Conservation (phyloP, 108 stramenopile genomes). For the Fistulifera pelliculosa region DNA sequence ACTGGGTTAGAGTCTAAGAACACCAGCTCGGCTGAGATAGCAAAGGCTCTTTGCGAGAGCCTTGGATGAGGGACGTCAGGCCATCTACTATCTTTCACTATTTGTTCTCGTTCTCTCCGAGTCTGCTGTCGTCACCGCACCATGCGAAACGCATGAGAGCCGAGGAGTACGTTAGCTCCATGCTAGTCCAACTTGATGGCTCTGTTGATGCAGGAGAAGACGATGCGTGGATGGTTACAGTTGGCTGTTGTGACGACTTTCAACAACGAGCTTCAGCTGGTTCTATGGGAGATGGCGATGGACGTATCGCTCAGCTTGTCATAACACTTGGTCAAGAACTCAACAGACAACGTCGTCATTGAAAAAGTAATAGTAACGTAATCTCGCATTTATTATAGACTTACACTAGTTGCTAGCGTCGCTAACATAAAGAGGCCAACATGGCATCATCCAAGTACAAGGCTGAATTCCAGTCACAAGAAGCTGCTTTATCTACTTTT, state of each 20-base stretch:
- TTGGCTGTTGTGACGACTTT: slow-evolving; percentile 83
- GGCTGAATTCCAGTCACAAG: slow-evolving; percentile 5
- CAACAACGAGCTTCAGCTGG: slow-evolving; percentile 59
- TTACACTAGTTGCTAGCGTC: no score
- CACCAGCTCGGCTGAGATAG: slow-evolving; percentile 38
- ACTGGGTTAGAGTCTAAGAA: slow-evolving; percentile 61
- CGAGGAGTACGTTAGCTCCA: slow-evolving; percentile 63
- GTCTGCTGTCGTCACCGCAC: slow-evolving; percentile 71
- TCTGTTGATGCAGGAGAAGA: slow-evolving; percentile 76
- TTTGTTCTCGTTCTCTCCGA: slow-evolving; percentile 73
- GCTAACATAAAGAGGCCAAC: not conserved
- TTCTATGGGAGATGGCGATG: slow-evolving; percentile 39
- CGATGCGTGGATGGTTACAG: slow-evolving; percentile 78
- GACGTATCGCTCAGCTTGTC: slow-evolving; percentile 55
- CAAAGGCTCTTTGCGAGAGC: slow-evolving; percentile 67
- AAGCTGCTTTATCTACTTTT: not conserved
- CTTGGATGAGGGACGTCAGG: slow-evolving; percentile 76
- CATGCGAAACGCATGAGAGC: slow-evolving; percentile 69
- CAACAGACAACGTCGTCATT: not conserved
- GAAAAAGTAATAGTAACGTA: not conserved
- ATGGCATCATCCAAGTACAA: slow-evolving; percentile 2
- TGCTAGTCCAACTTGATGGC: slow-evolving; percentile 62
- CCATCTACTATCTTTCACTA: slow-evolving; percentile 80
- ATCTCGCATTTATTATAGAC: no score
- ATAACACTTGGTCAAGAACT: slow-evolving; percentile 78